Base-by-base conservation (phyloP, 306 rosid genomes). In the Cicer pinnatifidum region DNA sequence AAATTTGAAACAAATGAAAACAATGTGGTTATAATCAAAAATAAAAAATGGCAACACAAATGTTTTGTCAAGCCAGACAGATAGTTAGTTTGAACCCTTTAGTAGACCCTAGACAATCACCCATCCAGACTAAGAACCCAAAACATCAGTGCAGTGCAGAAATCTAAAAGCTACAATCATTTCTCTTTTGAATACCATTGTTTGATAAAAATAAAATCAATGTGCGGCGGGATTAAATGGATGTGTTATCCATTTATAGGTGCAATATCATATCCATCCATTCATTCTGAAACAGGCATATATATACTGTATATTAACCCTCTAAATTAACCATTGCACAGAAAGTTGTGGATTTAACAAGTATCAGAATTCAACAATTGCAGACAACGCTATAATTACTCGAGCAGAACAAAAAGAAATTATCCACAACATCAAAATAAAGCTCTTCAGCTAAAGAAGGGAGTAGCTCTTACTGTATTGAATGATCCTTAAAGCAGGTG, bases 381-480 rank as follows among this genome's bases (percentile, higher is more conserved):
- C 72, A 45, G 39, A 28, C 47, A 72, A 62, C 43, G 40, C 37
- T 46, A 61, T 5, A 76, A 46, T 15, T 16, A 57, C 48, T 38
- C 9, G 16, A 41, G 48, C 67, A 51, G 62, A 10, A 65, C 46
- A 67, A 69, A 78, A 80, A 11, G 13, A 81, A 37, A 76, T 67
- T 7, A 51, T 43, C 41, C 57, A 51, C 46, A 44, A 35, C 12
- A 70, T 62, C 43, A 60, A 71, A 53, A 56, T 12, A 81, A 60
- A 75, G 57, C 78, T 33, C 9, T 72, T 53, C 46, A 39, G 75
- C 73, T 76, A 45, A 59, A 59, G 45, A 77, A 20, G 54, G 68
- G 69, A 57, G 66, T 58, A 66, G 75, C 54, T 56, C 97, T 91
- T 81, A 94, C 96, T 94, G 88, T 84, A 91, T 80, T 94, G 99